These are phyloP conservation scores for Patellifolia procumbens DNA, from an alignment of 179 eudicot genomes.

Conservation along the genomic window DNA sequence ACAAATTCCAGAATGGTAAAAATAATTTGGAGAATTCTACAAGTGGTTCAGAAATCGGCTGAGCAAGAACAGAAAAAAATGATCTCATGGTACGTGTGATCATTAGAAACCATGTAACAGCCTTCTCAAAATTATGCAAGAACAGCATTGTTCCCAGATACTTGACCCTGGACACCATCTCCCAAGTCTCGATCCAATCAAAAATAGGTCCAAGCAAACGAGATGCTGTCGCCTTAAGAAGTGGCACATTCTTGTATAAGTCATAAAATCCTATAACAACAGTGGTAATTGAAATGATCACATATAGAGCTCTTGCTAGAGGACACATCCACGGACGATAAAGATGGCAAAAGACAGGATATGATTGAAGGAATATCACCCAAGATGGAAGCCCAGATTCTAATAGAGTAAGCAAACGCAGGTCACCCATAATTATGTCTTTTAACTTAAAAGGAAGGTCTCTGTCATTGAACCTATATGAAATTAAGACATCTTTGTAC, in stretches of 20 bases:
- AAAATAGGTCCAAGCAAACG: conserved; percentile 89
- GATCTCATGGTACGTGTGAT: conserved; percentile 62
- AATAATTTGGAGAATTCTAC: conserved; percentile 46
- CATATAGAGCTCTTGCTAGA: conserved; percentile 80
- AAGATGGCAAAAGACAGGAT: conserved; percentile 81
- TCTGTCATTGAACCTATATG: conserved; percentile 72
- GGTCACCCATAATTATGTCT: conserved; percentile 68
- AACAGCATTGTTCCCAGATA: conserved; percentile 96
- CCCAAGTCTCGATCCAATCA: conserved; percentile 98
- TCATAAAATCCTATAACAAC: conserved; percentile 95
- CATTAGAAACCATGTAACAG: conserved; percentile 74
- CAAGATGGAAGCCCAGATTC: conserved; percentile 99
- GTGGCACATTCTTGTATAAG: conserved; percentile 93
- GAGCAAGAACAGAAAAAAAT: conserved; percentile 64
- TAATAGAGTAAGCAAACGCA: conserved; percentile 78
- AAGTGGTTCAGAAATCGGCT: conserved; percentile 77
- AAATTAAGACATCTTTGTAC: conserved; percentile 71
- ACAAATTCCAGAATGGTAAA: conserved; percentile 62
- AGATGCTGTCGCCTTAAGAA: conserved; percentile 91
- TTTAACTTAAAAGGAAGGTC: conserved; percentile 83
- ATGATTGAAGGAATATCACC: conserved; percentile 96
- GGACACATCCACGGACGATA: conserved; percentile 99
- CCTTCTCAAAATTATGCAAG: conserved; percentile 87
- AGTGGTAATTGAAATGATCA: conserved; percentile 67
- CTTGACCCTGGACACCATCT: conserved; percentile 88